These are phyloP conservation scores for Lepiota brunneoincarnata DNA, from an alignment of 768 basidiomycete genomes.

Conservation along the genomic window DNA sequence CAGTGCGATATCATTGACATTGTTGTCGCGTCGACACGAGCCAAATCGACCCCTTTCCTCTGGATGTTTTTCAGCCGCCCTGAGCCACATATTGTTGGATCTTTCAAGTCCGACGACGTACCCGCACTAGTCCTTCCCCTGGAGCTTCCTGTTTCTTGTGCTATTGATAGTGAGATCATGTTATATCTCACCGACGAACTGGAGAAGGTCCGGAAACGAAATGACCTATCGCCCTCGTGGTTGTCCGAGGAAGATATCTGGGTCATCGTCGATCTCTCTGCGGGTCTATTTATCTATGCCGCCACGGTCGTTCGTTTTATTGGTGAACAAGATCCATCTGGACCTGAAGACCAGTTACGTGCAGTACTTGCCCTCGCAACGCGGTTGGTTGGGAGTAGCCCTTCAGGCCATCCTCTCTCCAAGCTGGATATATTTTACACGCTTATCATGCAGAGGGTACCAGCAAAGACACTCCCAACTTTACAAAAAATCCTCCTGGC, in stretches of 20 bases:
- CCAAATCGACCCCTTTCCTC: not conserved
- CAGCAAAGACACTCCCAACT: not conserved
- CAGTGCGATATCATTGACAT: not conserved
- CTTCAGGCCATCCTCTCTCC: not conserved
- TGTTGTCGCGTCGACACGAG: not conserved
- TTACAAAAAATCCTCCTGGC: not conserved
- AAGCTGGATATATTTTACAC: not conserved
- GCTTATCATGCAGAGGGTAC: not conserved
- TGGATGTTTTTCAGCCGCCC: not conserved
- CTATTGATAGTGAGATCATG: not conserved
- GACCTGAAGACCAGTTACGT: slow-evolving; percentile 2
- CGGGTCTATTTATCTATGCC: not conserved
- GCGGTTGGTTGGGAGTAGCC: not conserved
- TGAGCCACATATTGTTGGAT: not conserved
- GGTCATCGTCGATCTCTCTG: not conserved
- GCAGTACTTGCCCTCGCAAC: not conserved
- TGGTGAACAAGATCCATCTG: not conserved
- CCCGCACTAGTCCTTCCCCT: not conserved
- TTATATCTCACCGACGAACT: not conserved
- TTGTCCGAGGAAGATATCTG: not conserved
- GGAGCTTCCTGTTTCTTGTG: not conserved
- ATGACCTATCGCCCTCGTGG: not conserved
- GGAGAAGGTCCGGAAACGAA: not conserved
- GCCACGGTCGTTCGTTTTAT: slow-evolving; percentile 1
- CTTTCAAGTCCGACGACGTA: not conserved